phyloP scores from a whole-genome alignment of 2,329 filamentous ascomycete genomes.

The Thielaviopsis populi region DNA sequence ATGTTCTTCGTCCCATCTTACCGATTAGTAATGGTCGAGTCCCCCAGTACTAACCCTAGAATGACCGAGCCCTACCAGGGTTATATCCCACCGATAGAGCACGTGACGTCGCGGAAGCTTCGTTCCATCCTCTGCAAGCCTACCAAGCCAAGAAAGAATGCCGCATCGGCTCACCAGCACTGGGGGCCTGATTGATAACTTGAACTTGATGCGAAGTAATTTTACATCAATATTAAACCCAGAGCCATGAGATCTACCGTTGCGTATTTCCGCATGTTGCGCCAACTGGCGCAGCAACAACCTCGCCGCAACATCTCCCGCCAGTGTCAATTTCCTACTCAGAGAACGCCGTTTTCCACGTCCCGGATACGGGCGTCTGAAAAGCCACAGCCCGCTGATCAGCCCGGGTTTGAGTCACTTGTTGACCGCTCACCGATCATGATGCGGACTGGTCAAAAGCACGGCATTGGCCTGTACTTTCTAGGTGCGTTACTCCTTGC shows the following conservation, averaged over 20 bases:
- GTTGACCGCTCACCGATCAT: constrained; percentile 68
- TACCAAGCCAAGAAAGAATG: not conserved
- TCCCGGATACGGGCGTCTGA: constrained; percentile 17
- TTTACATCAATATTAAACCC: not conserved
- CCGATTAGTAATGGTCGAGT: no score
- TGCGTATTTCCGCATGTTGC: not conserved
- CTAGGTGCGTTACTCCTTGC: constrained; percentile 37
- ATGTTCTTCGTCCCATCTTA: no score
- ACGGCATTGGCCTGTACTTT: constrained; percentile 68
- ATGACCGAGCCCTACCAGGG: no score
- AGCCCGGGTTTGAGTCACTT: constrained; percentile 68
- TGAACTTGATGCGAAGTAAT: not conserved
- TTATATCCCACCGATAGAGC: not conserved
- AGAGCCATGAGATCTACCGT: not conserved
- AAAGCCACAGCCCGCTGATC: constrained; percentile 45
- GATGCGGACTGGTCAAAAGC: constrained; percentile 55
- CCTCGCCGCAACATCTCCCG: not conserved
- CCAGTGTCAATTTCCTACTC: not conserved
- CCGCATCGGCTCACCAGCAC: not conserved
- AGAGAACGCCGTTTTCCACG: constrained; percentile 10
- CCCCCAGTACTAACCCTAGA: not conserved
- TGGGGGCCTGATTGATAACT: not conserved
- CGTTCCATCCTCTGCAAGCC: not conserved
- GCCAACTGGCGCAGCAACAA: constrained; percentile 14
- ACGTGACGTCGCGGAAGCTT: constrained; percentile 2